Evolutionary conservation across 2,329 filamentous ascomycete species (phyloP).

Genomic region (Colletotrichum kahawae): DNA sequence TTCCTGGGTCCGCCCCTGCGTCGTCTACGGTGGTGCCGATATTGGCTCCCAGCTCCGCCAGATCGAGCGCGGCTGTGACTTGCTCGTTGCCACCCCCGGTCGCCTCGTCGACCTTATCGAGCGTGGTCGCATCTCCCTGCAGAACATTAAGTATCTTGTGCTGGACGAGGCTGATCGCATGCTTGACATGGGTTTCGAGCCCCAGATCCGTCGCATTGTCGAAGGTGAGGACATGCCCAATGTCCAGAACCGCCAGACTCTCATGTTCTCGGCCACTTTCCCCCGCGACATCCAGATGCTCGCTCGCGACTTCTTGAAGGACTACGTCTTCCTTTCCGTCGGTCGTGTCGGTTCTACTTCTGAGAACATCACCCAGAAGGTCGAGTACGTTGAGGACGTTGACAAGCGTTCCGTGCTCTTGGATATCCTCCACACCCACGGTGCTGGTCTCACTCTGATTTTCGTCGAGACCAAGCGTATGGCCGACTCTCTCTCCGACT

Average conservation of each 20-base stretch:
- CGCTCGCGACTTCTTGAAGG: constrained; percentile 97
- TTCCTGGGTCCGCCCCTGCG: constrained; percentile 97
- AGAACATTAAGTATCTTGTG: constrained; percentile 99
- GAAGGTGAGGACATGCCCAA: constrained; percentile 97
- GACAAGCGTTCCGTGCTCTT: constrained; percentile 98
- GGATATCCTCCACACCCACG: constrained; percentile 95
- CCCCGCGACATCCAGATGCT: constrained; percentile 99
- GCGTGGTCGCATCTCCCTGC: constrained; percentile 95
- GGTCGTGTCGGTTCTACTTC: constrained; percentile 98
- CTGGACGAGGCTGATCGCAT: constrained; percentile 99
- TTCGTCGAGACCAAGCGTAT: constrained; percentile 99
- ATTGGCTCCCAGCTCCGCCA: constrained; percentile 98
- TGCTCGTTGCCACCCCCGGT: constrained; percentile 95
- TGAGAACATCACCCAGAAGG: constrained; percentile 99
- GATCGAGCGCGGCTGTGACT: constrained; percentile 96
- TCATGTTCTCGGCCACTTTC: constrained; percentile 99
- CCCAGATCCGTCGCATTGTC: constrained; percentile 97
- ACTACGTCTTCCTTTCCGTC: constrained; percentile 98
- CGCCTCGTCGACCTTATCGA: constrained; percentile 98
- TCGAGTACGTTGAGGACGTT: constrained; percentile 94
- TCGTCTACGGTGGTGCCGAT: constrained; percentile 98
- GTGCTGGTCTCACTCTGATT: constrained; percentile 87
- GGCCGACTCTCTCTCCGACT: constrained; percentile 97
- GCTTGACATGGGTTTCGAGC: constrained; percentile 99
- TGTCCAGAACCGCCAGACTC: constrained; percentile 86